Conservation (phyloP, 257 asterid species). For the Solanum sitiens region DNA sequence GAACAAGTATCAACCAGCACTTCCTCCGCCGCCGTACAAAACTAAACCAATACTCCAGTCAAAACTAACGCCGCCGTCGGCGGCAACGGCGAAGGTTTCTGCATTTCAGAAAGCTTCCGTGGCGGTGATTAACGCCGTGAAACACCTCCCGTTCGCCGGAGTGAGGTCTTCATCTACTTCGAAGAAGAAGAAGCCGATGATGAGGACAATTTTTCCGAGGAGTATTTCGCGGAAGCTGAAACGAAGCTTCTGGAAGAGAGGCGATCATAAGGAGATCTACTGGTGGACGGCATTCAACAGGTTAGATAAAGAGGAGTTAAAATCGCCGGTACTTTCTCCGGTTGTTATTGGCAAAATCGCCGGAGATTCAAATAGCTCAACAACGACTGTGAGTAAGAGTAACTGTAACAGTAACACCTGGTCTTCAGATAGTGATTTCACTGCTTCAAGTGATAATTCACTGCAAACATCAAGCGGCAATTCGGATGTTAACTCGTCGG, state of each 20-base stretch:
- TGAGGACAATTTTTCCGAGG: conserved; percentile 22
- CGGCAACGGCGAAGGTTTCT: conserved; percentile 12
- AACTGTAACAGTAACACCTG: conserved; percentile 31
- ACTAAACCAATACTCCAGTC: conserved; percentile 7
- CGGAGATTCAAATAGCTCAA: conserved; percentile 14
- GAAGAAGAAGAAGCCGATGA: conserved; percentile 9
- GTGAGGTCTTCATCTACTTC: background rate
- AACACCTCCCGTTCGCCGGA: conserved; percentile 33
- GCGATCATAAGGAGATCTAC: conserved; percentile 34
- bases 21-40: background rate
- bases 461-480: conserved; percentile 8
- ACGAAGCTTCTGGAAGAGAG: conserved; percentile 51
- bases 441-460: conserved; percentile 21
- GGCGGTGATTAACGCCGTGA: conserved; percentile 51
- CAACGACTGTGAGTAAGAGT: background rate
- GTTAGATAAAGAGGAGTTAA: conserved; percentile 20
- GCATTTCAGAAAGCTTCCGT: conserved; percentile 32
- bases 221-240: conserved; percentile 38
- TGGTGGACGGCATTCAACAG: conserved; percentile 34
- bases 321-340: conserved; percentile 10
- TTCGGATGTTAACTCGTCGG: conserved; percentile 18
- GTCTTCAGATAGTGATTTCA: conserved; percentile 48
- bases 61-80: background rate
- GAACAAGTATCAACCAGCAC: conserved; percentile 4
- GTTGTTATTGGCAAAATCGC: background rate